A percentile compares a stretch with the other conserved stretches of the same genome.
Conservation (phyloP, 805 yeast genomes). For the Blastobotrys terrestris region DNA sequence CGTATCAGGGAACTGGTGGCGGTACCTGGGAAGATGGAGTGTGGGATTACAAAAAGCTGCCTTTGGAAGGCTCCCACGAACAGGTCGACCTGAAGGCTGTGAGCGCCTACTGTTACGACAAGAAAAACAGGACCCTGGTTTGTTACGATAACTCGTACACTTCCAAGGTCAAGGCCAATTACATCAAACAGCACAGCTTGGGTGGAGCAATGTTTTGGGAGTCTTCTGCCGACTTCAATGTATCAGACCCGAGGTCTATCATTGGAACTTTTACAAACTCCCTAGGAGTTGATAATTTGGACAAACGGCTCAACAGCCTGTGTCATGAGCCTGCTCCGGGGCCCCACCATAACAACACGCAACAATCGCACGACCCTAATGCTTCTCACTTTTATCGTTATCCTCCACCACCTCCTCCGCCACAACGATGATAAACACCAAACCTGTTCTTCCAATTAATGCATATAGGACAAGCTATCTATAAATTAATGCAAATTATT, state of each 20-base stretch:
- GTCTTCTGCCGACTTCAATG: slow-evolving; percentile 60
- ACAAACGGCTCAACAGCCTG: slow-evolving; percentile 9
- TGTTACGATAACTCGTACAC: slow-evolving; percentile 62
- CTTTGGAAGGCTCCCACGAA: slow-evolving; percentile 41
- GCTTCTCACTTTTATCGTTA: neutral
- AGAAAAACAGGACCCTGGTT: slow-evolving; percentile 36
- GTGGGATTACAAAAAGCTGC: slow-evolving; percentile 52
- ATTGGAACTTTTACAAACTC: slow-evolving; percentile 17
- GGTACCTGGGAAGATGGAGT: slow-evolving; percentile 44
- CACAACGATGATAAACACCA: neutral
- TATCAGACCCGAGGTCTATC: slow-evolving; percentile 18
- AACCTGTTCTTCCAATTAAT: neutral
- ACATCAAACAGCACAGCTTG: slow-evolving; percentile 40
- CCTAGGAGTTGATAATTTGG: slow-evolving; percentile 8
- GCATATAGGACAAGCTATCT: too few relatives aligned
- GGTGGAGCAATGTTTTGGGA: slow-evolving; percentile 98
- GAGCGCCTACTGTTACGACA: slow-evolving; percentile 49
- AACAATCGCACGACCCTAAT: neutral
- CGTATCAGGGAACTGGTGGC: slow-evolving; percentile 39
- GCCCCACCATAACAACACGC: neutral
- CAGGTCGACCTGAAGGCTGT: slow-evolving; percentile 46
- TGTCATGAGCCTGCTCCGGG: neutral
- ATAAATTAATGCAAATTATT: neutral
- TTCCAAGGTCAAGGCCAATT: slow-evolving; percentile 52
- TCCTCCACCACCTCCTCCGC: neutral